Base-by-base conservation (phyloP, 345 rosid genomes). In the Eucalyptus erythrocorys region DNA sequence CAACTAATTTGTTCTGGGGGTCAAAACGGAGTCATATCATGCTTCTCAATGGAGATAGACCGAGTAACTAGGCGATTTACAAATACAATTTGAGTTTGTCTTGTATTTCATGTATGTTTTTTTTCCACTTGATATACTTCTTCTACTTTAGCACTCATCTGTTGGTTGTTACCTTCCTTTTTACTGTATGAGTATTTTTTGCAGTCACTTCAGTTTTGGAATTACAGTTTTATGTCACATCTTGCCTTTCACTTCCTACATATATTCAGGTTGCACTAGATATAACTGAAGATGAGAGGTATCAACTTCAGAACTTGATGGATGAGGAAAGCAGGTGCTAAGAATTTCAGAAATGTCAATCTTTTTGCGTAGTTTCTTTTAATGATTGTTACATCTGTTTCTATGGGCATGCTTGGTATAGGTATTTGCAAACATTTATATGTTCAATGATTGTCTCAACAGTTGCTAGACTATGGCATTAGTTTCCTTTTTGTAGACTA, bases 221-320 rank as follows among this genome's bases (percentile, higher is more conserved):
- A 55, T 50, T 50, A 11, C 16, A 34, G 53, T 55, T 59, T 81
- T 71, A 50, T 85, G 30, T 55, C 37, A n/a, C 26, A 10, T 48
- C 66, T 4, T 22, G 32, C 42, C 30, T 88, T 42, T 53, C 2
- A 13, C 37, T 37, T 85, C 32, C 89, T 43, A 37, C 47, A 37
- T 40, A 37, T 76, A 21, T 37, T 40, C 93, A 97, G 99, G 94
- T 95, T 89, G 96, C 99, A 24, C 90, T 96, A 91, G 99, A 96
- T 91, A 82, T 97, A 89, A 92, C 92, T 59, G 96, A 95, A 87
- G 98, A 96, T 88, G 98, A 96, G 85, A 94, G 90, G 90, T 90
- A 89, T 87, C 90, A 90, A 66, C 91, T 96, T 59, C 94, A 93
- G 90, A 88, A 68, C 64, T 81, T 94, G 76, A 92, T 95, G 55